These are phyloP conservation scores for Echria macrotheca DNA, from an alignment of 495 filamentous ascomycete genomes.

Conservation along the genomic window DNA sequence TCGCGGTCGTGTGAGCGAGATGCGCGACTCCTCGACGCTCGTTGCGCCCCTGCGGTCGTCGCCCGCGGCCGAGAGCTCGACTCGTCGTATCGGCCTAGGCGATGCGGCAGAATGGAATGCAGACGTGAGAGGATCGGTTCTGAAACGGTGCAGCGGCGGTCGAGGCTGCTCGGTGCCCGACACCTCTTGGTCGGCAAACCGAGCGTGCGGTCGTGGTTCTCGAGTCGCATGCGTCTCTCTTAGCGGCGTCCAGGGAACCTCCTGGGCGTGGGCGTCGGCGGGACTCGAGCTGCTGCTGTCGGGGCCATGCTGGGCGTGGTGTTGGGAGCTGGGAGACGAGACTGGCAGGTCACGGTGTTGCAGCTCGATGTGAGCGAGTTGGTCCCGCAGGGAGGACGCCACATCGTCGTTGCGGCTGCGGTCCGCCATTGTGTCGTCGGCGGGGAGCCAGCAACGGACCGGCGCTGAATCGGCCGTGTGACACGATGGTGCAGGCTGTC, in stretches of 20 bases:
- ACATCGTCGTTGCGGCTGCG: neutral
- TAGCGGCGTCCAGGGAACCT: constrained; percentile 6
- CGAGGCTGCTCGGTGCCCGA: constrained; percentile 5
- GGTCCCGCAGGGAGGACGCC: constrained; percentile 9
- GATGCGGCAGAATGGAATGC: no score
- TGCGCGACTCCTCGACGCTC: constrained; percentile 8
- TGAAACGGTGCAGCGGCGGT: neutral
- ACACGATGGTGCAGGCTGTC: neutral
- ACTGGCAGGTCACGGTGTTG: constrained; percentile 14
- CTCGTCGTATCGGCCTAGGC: neutral
- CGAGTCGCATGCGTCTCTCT: neutral
- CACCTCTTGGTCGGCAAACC: constrained; percentile 4
- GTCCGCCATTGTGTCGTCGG: neutral
- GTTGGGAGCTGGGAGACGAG: neutral
- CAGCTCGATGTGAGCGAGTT: constrained; percentile 22
- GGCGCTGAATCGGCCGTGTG: neutral
- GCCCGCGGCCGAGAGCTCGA: no score
- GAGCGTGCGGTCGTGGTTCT: constrained; percentile 3
- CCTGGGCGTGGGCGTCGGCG: neutral
- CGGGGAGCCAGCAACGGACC: neutral
- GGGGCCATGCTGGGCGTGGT: neutral
- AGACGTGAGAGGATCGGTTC: constrained; percentile 26
- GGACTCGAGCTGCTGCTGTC: neutral
- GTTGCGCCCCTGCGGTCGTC: neutral
- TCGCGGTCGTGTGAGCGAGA: constrained; percentile 23